Base-by-base conservation (phyloP, 2,329 filamentous ascomycete species). In the Bipolaris victoriae region DNA sequence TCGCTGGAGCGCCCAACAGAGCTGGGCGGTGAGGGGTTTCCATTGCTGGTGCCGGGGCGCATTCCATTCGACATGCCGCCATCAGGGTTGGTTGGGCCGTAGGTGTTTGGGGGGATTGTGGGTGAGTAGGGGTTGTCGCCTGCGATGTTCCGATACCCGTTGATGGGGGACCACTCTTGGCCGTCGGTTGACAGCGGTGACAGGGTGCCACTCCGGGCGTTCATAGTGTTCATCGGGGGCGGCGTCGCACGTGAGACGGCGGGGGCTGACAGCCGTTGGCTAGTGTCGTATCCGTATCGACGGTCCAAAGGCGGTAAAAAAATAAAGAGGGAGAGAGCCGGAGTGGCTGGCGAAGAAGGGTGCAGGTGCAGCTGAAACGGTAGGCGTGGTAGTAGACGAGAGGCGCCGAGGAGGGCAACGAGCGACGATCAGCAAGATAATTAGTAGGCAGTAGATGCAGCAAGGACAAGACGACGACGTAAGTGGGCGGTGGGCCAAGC, bases 1-100 rank as follows among this genome's bases (percentile, higher is more conserved):
- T 90, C 88, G 76, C 92, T 97, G 49, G 91, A 96, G 62, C 90
- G 85, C 61, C 90, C 91, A 66, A 97, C 83, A 5, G 94, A 98
- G 63, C 89, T 91, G 24, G 95, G 94, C 52, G 94, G 93, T 49
- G 94, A 97, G 50, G 94, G 85, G 69, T 85, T 86, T 65, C 78
- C 79, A 57, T 78, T 78, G 62, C 40, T 62, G 61, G 65, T 46
- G 46, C 54, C 71, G 68, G 75, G 78, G 68, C 73, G 72, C 76
- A 79, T 77, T 80, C 86, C 78, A 81, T 83, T 76, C 81, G 84
- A 87, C 69, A 80, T 76, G 63, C 70, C 70, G 51, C 76, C 75
- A 74, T 78, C 76, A 49, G 72, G 68, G 65, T 65, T 70, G 53
- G 64, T 71, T 63, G 74, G 66, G 39, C 72, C 70, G 61, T 73